These are phyloP conservation scores for Jimgerdemannia flammicorona DNA, from an alignment of 192 early-diverging fungal genomes.

Conservation along the genomic window DNA sequence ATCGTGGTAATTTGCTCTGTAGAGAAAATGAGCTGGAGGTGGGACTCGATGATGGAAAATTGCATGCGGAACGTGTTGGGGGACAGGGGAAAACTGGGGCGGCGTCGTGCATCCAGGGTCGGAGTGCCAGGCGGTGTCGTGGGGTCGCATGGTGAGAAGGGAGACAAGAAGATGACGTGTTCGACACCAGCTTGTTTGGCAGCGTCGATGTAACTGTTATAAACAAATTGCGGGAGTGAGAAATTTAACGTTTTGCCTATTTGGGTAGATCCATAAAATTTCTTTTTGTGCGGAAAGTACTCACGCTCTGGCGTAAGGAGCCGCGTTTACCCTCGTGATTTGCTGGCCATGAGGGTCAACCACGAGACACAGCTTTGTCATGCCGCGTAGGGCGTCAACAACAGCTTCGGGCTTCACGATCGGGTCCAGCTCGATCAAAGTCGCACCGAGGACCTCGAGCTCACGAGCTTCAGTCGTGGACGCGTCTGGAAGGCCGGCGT, in stretches of 20 bases:
- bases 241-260: too few relatives aligned
- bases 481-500: slow-evolving; percentile 27
- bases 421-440: slow-evolving; percentile 23
- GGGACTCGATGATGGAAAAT: slow-evolving; percentile 25
- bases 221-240: slow-evolving; percentile 1
- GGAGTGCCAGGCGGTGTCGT: slow-evolving; percentile 12
- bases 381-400: slow-evolving; percentile 21
- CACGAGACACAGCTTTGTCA: slow-evolving; percentile 27
- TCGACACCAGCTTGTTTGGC: slow-evolving; percentile 31
- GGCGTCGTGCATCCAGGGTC: neutral
- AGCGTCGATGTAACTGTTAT: slow-evolving; percentile 28
- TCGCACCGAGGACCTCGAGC: slow-evolving; percentile 21
- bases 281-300: neutral
- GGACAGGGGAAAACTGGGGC: neutral
- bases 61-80: slow-evolving; percentile 20
- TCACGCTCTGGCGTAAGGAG: slow-evolving; percentile 26
- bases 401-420: slow-evolving; percentile 14
- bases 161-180: slow-evolving; percentile 32
- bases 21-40: slow-evolving; percentile 19
- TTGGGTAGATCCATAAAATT: too few relatives aligned
- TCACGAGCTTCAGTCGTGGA: slow-evolving; percentile 17
- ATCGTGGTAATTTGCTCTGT: slow-evolving; percentile 25
- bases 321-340: slow-evolving; percentile 21
- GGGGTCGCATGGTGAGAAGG: slow-evolving; percentile 28
- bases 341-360: slow-evolving; percentile 34